Evolutionary conservation across 2,329 filamentous ascomycete species (phyloP).

Genomic region (Diaporthe citriasiana): DNA sequence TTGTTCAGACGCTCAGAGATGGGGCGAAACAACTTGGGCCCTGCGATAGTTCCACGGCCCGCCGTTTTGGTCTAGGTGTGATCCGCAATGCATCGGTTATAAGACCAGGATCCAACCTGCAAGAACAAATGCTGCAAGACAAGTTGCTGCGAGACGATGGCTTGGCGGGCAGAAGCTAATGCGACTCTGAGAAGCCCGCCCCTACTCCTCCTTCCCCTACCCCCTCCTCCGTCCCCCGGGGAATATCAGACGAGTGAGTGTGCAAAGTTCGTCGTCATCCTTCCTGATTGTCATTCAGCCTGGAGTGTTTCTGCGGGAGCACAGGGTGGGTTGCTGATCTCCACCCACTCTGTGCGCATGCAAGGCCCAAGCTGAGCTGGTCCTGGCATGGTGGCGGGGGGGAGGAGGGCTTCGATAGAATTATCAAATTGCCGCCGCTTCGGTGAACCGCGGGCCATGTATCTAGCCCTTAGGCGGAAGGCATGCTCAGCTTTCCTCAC

Average conservation of each 20-base stretch:
- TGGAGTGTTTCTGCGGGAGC: not conserved
- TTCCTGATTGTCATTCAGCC: conserved; percentile 17
- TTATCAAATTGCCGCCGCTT: conserved; percentile 19
- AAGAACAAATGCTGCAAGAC: conserved; percentile 2
- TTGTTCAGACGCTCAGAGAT: conserved; percentile 1
- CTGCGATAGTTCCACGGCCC: conserved; percentile 19
- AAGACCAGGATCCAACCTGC: conserved; percentile 11
- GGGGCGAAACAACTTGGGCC: conserved; percentile 18
- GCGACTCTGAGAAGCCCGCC: conserved; percentile 12
- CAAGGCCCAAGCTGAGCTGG: not conserved
- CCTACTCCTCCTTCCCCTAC: not conserved
- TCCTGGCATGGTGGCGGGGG: conserved; percentile 18
- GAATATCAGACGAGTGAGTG: conserved; percentile 14
- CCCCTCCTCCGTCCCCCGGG: not conserved
- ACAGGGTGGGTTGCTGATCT: not conserved
- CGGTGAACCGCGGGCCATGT: conserved; percentile 7
- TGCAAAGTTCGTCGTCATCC: not conserved
- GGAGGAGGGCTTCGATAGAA: not conserved
- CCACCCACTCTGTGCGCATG: not conserved
- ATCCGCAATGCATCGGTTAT: conserved; percentile 22
- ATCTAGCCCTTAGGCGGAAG: conserved; percentile 1
- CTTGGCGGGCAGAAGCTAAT: conserved; percentile 32
- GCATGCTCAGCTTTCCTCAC: conserved; percentile 4
- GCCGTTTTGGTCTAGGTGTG: conserved; percentile 20
- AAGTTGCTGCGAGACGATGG: conserved; percentile 14